Percentiles rank a stretch among this genome's conserved stretches.
These are phyloP conservation scores for Pichia deserticola DNA, from an alignment of 805 yeast genomes.

Conservation along the genomic window DNA sequence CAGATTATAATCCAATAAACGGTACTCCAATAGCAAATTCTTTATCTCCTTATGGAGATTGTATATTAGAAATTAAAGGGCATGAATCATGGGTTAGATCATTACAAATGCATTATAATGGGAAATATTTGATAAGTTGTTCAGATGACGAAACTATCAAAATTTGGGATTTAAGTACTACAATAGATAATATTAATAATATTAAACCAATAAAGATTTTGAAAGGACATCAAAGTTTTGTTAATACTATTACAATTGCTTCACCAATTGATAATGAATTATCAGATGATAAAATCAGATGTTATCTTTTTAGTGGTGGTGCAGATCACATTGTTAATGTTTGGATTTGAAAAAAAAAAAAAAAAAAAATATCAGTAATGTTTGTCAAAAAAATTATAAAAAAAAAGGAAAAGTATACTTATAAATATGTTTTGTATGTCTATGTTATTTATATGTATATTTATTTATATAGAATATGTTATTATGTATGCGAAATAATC, in stretches of 20 bases:
- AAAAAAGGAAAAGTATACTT: neutral
- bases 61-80: slow-evolving; percentile 53
- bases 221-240: slow-evolving; percentile 66
- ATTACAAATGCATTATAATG: slow-evolving; percentile 66
- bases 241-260: slow-evolving; percentile 56
- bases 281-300: slow-evolving; percentile 42
- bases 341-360: slow-evolving; percentile 34
- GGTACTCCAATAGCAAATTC: slow-evolving; percentile 35
- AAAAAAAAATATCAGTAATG: neutral
- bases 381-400: neutral
- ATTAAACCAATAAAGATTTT: slow-evolving; percentile 28
- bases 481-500: too few species aligned
- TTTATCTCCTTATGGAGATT: slow-evolving; percentile 52
- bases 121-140: slow-evolving; percentile 58
- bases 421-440: neutral
- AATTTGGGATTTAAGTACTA: slow-evolving; percentile 60
- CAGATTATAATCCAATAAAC: slow-evolving; percentile 39
- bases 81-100: slow-evolving; percentile 85
- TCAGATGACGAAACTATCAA: slow-evolving; percentile 74
- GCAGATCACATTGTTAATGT: slow-evolving; percentile 48
- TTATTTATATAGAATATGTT: neutral
- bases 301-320: slow-evolving; percentile 57
- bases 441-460: neutral
- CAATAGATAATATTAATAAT: slow-evolving; percentile 19
- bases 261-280: slow-evolving; percentile 25